Evolutionary conservation across 805 yeast species (phyloP).

Genomic region (Yamadazyma sp.): DNA sequence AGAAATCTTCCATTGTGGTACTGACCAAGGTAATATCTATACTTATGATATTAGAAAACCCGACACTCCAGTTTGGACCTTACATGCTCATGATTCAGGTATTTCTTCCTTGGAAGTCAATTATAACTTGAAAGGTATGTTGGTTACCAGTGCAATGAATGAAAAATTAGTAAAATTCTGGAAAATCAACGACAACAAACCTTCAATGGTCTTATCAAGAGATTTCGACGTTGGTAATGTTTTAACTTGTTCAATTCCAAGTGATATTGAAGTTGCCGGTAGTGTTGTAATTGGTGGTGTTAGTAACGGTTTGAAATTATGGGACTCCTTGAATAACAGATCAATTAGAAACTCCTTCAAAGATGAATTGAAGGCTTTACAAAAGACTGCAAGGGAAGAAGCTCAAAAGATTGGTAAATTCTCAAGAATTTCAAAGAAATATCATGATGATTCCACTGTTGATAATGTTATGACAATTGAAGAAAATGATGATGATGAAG

Average conservation of each 20-base stretch:
- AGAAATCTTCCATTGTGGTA: conserved; percentile 73
- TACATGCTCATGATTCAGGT: conserved; percentile 96
- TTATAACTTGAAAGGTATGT: conserved; percentile 61
- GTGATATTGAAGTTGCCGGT: conserved; percentile 84
- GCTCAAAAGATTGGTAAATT: conserved; percentile 56
- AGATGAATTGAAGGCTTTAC: conserved; percentile 52
- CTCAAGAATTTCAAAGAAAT: conserved; percentile 75
- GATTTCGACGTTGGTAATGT: conserved; percentile 96
- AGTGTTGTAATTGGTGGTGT: conserved; percentile 86
- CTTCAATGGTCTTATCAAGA: conserved; percentile 85
- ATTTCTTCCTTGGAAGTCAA: conserved; percentile 79
- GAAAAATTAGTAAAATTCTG: conserved; percentile 85
- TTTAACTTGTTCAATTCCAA: conserved; percentile 75
- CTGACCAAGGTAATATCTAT: conserved; percentile 86
- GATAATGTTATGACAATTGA: conserved; percentile 65
- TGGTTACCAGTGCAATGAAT: conserved; percentile 88
- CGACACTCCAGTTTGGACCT: conserved; percentile 81
- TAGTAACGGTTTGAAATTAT: conserved; percentile 76
- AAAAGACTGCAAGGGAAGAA: conserved; percentile 53
- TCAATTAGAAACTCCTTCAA: conserved; percentile 71
- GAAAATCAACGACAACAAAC: conserved; percentile 60
- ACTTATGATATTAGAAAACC: conserved; percentile 79
- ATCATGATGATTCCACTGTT: conserved; percentile 37
- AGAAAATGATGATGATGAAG: conserved; percentile 56
- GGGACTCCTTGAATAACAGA: conserved; percentile 86